Evolutionary conservation across 805 yeast genomes (phyloP).

Genomic region (Kluyveromyces starmeri): DNA sequence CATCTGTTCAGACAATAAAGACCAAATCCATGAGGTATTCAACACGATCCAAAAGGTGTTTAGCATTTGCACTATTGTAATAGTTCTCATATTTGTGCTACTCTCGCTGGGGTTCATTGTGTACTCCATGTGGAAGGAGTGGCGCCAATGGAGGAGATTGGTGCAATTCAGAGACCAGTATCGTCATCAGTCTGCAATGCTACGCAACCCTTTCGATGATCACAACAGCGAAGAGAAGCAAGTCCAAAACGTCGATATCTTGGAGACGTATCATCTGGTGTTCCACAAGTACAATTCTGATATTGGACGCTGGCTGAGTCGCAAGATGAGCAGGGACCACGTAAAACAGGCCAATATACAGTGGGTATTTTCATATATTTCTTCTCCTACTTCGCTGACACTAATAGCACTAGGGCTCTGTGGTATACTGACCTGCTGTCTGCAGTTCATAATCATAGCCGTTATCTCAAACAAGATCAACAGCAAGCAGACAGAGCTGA

Average conservation of each 20-base stretch:
- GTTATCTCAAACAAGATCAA: slow-evolving; percentile 9
- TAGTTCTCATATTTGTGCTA: slow-evolving; percentile 33
- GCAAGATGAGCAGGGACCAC: slow-evolving; percentile 1
- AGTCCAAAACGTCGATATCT: slow-evolving; percentile 11
- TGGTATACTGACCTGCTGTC: slow-evolving; percentile 44
- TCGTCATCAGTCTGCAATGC: slow-evolving; percentile 3
- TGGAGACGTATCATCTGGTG: slow-evolving; percentile 17
- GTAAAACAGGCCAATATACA: slow-evolving; percentile 20
- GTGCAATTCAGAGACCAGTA: slow-evolving; percentile 27
- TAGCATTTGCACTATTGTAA: slow-evolving; percentile 29
- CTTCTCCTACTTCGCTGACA: slow-evolving; percentile 43
- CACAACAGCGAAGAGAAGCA: not conserved
- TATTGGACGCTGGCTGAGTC: slow-evolving; percentile 13
- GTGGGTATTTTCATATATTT: slow-evolving; percentile 36
- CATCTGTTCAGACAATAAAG: slow-evolving; percentile 35
- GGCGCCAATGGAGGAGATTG: slow-evolving; percentile 40
- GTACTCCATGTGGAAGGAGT: slow-evolving; percentile 39
- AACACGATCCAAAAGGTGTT: slow-evolving; percentile 26
- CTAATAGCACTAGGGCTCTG: slow-evolving; percentile 45
- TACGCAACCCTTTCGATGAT: slow-evolving; percentile 3
- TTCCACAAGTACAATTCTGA: slow-evolving; percentile 17
- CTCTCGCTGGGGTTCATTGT: slow-evolving; percentile 35
- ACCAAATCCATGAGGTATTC: slow-evolving; percentile 35
- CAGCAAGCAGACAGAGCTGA: not conserved
- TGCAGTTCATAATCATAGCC: slow-evolving; percentile 45